Evolutionary conservation across 257 asterid genomes (phyloP), one percentile per base, ranked within the genome.

Genomic region (Fraxinus cuspidata): DNA sequence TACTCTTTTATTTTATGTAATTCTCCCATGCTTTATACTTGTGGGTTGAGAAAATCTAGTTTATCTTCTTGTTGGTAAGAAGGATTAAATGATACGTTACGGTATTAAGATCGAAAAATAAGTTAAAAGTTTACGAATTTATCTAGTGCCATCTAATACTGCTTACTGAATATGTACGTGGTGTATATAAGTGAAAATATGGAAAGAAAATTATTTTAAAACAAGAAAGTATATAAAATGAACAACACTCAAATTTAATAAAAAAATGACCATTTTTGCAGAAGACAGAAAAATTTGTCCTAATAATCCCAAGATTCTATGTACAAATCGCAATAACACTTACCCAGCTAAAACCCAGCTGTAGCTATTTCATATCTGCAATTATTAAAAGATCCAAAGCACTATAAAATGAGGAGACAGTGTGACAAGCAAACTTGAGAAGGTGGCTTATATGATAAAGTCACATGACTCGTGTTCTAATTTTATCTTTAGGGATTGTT

Each of bases 401-500:
- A 28, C 35, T 49, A 72, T 58, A 58, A 56, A n/a, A 58, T 58
- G 13, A 58, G 29, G 16, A 11, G 29, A 58, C 65, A 1, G 4
- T 58, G 28, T 8, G 31, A 58, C 66, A 8, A 74, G 44, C 25
- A 80, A 69, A 77, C 38, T 70, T 70, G 58, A 42, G 75, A 60
- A 70, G 67, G 63, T 81, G 87, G 35, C 28, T 32, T 25, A 34
- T 72, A 74, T 72, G 40, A 21, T 53, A 53, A 65, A 66, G 64
- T 66, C 79, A 79, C 86, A 77, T 77, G 87, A 80, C 71, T 69
- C 78, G 64, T 80, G 82, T 84, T 78, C 79, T 78, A 75, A 63
- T 25, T 63, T 40, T 56, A 23, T 71, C 64, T 71, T 34, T 49
- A 74, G n/a, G 75, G 81, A 79, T 73, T 76, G 79, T 44, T 42